phyloP scores from a whole-genome alignment of 306 rosid genomes.

The Cicer chorassanicum region DNA sequence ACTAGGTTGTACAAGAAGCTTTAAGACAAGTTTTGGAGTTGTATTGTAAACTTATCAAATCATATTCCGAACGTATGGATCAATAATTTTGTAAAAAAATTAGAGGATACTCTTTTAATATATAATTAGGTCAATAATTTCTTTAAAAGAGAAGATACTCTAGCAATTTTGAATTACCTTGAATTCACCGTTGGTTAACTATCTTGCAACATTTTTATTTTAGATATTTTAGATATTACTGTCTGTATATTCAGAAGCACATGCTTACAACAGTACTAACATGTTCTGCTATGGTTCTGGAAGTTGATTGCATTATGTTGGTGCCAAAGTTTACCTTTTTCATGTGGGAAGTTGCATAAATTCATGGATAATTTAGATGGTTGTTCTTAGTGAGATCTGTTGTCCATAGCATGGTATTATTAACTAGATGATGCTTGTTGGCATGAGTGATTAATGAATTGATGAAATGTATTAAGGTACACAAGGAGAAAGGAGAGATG shows the following conservation, averaged over 20 bases:
- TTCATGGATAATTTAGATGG: constrained; percentile 1
- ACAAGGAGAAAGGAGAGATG: not conserved
- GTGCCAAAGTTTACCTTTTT: constrained; percentile 15
- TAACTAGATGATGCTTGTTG: constrained; percentile 28
- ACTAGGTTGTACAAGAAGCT: constrained; percentile 1
- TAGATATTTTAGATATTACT: not conserved
- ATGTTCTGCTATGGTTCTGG: not conserved
- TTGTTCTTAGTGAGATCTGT: not conserved
- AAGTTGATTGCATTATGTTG: constrained; percentile 14
- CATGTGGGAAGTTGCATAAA: not conserved
- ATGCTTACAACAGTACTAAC: constrained; percentile 9
- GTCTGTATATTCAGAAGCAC: constrained; percentile 16
- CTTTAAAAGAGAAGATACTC: too few relatives aligned
- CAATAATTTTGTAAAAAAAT: not conserved
- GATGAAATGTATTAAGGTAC: constrained; percentile 27
- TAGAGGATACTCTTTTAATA: not conserved
- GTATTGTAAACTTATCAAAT: not conserved
- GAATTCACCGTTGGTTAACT: not conserved
- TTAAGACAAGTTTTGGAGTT: not conserved
- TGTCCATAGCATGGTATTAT: not conserved
- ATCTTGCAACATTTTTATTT: not conserved
- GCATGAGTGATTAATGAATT: constrained; percentile 13
- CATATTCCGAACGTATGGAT: not conserved
- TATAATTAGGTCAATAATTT: too few relatives aligned
- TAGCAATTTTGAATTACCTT: not conserved